These are phyloP conservation scores for Diaporthe sp. DNA, from an alignment of 2,329 filamentous ascomycete species.

Conservation along the genomic window DNA sequence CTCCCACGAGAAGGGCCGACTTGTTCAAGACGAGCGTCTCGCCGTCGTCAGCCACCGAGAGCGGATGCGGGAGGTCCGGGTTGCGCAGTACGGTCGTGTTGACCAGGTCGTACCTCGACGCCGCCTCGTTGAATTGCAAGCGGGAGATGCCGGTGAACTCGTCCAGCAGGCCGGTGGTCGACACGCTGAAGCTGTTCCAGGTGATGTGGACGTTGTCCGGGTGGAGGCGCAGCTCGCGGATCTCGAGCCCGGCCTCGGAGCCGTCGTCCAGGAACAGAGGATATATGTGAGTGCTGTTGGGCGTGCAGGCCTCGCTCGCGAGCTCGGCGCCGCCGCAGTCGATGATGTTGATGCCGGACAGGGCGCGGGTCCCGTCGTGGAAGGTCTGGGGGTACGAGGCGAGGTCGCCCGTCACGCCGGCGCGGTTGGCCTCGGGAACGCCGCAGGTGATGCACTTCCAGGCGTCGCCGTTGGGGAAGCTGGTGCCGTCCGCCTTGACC, in stretches of 20 bases:
- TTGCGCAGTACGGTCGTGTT: conserved; percentile 54
- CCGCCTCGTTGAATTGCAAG: conserved; percentile 56
- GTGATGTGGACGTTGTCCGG: conserved; percentile 60
- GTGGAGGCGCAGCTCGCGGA: conserved; percentile 61
- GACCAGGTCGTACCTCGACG: conserved; percentile 56
- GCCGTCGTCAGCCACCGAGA: conserved; percentile 45
- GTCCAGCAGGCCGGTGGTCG: conserved; percentile 37
- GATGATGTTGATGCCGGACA: conserved; percentile 53
- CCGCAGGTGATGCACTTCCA: conserved; percentile 65
- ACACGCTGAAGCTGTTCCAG: conserved; percentile 55
- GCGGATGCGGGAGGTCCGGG: conserved; percentile 43
- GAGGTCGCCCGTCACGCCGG: conserved; percentile 34
- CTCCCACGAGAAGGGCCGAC: conserved; percentile 55
- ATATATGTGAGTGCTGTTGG: conserved; percentile 55
- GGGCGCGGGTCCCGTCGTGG: conserved; percentile 52
- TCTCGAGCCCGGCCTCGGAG: conserved; percentile 49
- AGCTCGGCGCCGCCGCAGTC: conserved; percentile 55
- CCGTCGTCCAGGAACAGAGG: conserved; percentile 58
- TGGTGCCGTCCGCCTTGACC: conserved; percentile 57
- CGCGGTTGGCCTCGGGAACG: conserved; percentile 51
- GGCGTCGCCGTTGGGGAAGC: conserved; percentile 58
- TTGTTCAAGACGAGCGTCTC: conserved; percentile 49
- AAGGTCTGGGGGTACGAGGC: conserved; percentile 60
- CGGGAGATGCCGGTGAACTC: conserved; percentile 54
- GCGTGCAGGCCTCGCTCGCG: conserved; percentile 53